Evolutionary conservation across 805 yeast genomes (phyloP).

Genomic region (Yarrowia sp.): DNA sequence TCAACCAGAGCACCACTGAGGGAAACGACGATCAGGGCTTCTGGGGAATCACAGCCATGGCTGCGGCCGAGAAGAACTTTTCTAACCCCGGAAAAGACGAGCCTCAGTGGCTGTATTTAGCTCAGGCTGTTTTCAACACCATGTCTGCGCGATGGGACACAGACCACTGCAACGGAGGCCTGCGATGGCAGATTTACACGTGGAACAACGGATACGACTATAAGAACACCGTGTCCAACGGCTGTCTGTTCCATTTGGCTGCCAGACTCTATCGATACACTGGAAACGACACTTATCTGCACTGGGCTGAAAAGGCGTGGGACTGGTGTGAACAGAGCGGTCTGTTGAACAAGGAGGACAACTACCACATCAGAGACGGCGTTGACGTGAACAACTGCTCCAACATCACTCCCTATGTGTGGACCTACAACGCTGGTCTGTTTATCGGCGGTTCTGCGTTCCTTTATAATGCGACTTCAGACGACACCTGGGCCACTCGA

Average conservation of each 20-base stretch:
- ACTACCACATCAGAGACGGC: constrained; percentile 63
- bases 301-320: constrained; percentile 67
- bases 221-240: constrained; percentile 83
- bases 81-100: constrained; percentile 59
- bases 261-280: constrained; percentile 84
- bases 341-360: constrained; percentile 45
- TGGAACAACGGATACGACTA: constrained; percentile 88
- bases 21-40: constrained; percentile 94
- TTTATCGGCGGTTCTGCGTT: constrained; percentile 68
- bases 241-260: constrained; percentile 73
- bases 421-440: constrained; percentile 76
- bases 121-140: constrained; percentile 84
- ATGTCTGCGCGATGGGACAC: constrained; percentile 80
- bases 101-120: constrained; percentile 72
- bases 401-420: constrained; percentile 51
- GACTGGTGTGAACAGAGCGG: constrained; percentile 61
- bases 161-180: constrained; percentile 64
- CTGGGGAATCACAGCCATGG: constrained; percentile 87
- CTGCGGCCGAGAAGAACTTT: constrained; percentile 81
- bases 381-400: constrained; percentile 55
- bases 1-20: constrained; percentile 78
- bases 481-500: constrained; percentile 57
- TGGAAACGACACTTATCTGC: constrained; percentile 64
- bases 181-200: constrained; percentile 88
- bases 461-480: constrained; percentile 60